Conservation (phyloP, 768 basidiomycete genomes). For the Boletus tomentosulus region DNA sequence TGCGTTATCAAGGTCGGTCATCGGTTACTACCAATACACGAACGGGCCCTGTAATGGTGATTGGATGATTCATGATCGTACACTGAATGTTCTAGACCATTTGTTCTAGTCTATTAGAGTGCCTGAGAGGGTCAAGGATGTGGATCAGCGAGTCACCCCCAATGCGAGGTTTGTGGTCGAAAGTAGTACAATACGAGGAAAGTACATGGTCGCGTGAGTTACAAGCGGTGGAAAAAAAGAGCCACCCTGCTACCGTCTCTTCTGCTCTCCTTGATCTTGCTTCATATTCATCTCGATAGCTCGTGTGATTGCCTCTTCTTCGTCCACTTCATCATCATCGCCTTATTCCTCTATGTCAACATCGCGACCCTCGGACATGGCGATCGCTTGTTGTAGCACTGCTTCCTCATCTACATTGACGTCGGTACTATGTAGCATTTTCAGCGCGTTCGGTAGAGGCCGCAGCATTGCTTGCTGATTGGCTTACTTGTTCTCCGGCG, state of each 20-base stretch:
- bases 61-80: not conserved
- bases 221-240: not conserved
- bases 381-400: slow-evolving; percentile 71
- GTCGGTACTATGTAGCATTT: slow-evolving; percentile 33
- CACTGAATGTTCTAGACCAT: not conserved
- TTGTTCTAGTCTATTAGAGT: not conserved
- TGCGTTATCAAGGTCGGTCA: slow-evolving; percentile 1
- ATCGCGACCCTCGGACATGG: slow-evolving; percentile 60
- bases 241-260: slow-evolving; percentile 22
- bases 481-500: slow-evolving; percentile 38
- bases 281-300: slow-evolving; percentile 96
- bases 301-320: slow-evolving; percentile 85
- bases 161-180: not conserved
- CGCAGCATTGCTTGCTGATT: slow-evolving; percentile 22
- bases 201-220: too few species aligned
- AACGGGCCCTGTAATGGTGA: not conserved
- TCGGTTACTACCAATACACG: not conserved
- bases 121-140: not conserved
- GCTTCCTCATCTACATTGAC: slow-evolving; percentile 75
- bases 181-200: not conserved
- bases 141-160: too few species aligned
- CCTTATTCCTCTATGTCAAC: slow-evolving; percentile 46
- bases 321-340: slow-evolving; percentile 68
- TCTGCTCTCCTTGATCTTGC: slow-evolving; percentile 46
- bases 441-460: slow-evolving; percentile 20